A percentile compares a stretch with the other conserved stretches of the same genome.
Conservation (phyloP, 2,329 filamentous ascomycete species). For the Colletotrichum aenigma region DNA sequence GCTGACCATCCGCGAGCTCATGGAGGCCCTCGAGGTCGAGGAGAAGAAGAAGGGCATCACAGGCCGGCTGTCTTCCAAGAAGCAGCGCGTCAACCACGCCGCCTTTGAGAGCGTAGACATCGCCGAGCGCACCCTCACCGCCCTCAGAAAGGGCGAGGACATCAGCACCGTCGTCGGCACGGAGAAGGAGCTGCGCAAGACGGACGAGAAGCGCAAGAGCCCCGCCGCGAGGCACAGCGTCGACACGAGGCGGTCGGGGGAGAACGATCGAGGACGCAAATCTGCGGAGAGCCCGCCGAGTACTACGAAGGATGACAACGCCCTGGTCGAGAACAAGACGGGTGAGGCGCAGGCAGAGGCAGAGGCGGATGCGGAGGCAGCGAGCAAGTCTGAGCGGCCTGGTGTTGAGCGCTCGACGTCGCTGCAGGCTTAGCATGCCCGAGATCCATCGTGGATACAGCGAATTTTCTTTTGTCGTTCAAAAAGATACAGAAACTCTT, state of each 20-base stretch:
- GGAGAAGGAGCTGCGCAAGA: constrained; percentile 24
- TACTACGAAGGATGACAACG: background rate
- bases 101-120: constrained; percentile 55
- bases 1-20: constrained; percentile 44
- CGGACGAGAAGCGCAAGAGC: constrained; percentile 21
- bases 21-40: constrained; percentile 37
- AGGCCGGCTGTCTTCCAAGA: constrained; percentile 35
- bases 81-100: constrained; percentile 43
- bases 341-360: background rate
- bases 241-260: background rate
- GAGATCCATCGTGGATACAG: background rate
- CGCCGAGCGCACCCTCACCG: constrained; percentile 49
- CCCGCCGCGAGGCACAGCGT: constrained; percentile 3
- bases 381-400: background rate
- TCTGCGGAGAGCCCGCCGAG: background rate
- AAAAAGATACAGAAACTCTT: background rate
- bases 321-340: background rate
- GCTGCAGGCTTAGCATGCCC: background rate
- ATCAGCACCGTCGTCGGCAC: constrained; percentile 36
- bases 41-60: constrained; percentile 36
- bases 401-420: constrained; percentile 5
- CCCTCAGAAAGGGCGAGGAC: constrained; percentile 47
- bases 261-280: background rate
- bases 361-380: background rate
- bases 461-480: background rate